These are phyloP conservation scores for Candolleomyces aberdarensis DNA, from an alignment of 768 basidiomycete genomes.

Conservation along the genomic window DNA sequence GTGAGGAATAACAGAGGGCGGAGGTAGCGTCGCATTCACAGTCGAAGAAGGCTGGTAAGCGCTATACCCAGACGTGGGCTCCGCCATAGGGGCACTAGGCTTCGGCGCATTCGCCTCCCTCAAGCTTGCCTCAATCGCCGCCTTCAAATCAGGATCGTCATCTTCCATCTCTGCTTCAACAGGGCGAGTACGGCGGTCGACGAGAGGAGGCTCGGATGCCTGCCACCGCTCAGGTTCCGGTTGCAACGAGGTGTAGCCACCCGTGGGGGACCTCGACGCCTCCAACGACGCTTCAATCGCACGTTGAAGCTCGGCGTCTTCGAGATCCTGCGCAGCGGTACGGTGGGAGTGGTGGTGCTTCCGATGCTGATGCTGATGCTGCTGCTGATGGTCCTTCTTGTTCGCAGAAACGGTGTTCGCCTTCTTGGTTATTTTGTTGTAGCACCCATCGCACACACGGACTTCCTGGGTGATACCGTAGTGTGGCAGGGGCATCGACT, in stretches of 20 bases:
- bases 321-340: constrained; percentile 47
- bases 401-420: constrained; percentile 43
- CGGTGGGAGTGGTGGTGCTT: constrained; percentile 27
- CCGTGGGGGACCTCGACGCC: constrained; percentile 47
- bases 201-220: constrained; percentile 69
- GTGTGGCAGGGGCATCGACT: constrained; percentile 80
- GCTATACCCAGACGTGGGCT: constrained; percentile 44
- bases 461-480: constrained; percentile 93
- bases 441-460: constrained; percentile 89
- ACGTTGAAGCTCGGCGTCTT: constrained; percentile 87
- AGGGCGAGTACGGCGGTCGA: constrained; percentile 50
- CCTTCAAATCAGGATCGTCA: constrained; percentile 86
- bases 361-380: constrained; percentile 23
- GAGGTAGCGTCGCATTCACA: constrained; percentile 27
- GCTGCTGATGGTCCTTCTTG: constrained; percentile 45
- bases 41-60: constrained; percentile 36
- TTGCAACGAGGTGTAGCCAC: constrained; percentile 62
- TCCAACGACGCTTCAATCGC: constrained; percentile 90
- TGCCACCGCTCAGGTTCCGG: constrained; percentile 54
- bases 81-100: constrained; percentile 73
- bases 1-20: constrained; percentile 56
- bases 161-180: constrained; percentile 49
- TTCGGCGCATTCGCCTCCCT: constrained; percentile 77
- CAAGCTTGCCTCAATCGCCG: constrained; percentile 94
- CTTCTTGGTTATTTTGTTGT: constrained; percentile 70